Percentiles rank a stretch among this genome's conserved stretches.
phyloP scores from a whole-genome alignment of 495 filamentous ascomycete genomes.

The Penicillium chermesinum region DNA sequence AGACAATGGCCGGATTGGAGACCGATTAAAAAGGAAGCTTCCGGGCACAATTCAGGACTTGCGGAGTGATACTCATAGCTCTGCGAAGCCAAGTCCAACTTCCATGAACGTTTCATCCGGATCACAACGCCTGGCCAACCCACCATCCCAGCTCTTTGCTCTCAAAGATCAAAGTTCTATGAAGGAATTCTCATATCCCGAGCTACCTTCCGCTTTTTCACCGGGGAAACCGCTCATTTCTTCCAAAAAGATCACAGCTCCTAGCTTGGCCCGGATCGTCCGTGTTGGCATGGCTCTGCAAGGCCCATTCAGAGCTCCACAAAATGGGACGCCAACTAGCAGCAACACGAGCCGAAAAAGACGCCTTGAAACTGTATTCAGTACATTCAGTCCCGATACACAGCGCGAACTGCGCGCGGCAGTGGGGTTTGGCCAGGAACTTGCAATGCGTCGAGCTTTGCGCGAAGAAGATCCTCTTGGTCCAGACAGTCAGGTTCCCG shows the following conservation, averaged over 20 bases:
- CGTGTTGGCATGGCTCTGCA: constrained; percentile 46
- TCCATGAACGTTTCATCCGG: neutral
- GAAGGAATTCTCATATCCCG: constrained; percentile 12
- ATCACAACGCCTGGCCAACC: neutral
- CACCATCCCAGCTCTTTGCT: neutral
- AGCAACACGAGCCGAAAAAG: constrained; percentile 16
- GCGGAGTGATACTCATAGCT: constrained; percentile 12
- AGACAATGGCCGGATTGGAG: constrained; percentile 25
- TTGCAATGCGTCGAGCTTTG: constrained; percentile 34
- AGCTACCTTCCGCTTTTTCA: constrained; percentile 9
- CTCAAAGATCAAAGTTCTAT: neutral
- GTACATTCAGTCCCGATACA: constrained; percentile 40
- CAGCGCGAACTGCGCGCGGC: constrained; percentile 22
- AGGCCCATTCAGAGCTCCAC: constrained; percentile 32
- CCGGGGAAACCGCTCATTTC: neutral
- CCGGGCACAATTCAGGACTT: constrained; percentile 19
- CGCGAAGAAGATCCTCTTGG: constrained; percentile 5
- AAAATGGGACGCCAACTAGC: constrained; percentile 8
- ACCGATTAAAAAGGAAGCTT: constrained; percentile 28
- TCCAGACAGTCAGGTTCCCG: neutral
- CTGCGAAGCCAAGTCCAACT: constrained; percentile 13
- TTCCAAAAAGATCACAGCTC: constrained; percentile 9
- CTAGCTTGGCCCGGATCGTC: constrained; percentile 38
- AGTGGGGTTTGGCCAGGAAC: constrained; percentile 45
- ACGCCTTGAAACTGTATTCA: constrained; percentile 39